Evolutionary conservation across 306 rosid genomes (phyloP).

Genomic region (Senna tora): DNA sequence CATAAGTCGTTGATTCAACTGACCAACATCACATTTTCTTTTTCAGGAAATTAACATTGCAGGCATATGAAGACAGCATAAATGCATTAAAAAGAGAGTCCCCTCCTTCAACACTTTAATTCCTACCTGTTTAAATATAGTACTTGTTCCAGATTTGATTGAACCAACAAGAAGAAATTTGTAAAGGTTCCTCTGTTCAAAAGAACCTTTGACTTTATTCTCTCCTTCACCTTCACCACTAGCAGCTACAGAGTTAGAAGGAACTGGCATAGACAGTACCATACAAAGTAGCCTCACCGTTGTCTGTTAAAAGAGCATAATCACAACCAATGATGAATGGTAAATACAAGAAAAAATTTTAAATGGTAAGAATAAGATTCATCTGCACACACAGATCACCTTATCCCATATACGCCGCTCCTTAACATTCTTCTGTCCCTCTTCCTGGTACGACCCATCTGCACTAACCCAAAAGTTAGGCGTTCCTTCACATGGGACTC

Average conservation of each 20-base stretch:
- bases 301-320: constrained; percentile 45
- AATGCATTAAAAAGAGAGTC: constrained; percentile 9
- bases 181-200: constrained; percentile 38
- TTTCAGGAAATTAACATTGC: constrained; percentile 5
- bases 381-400: constrained; percentile 50
- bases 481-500: constrained; percentile 81
- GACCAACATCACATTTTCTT: constrained; percentile 1
- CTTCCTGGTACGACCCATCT: constrained; percentile 82
- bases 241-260: constrained; percentile 37
- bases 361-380: constrained; percentile 11
- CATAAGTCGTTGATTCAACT: background rate
- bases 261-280: constrained; percentile 61
- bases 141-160: constrained; percentile 74
- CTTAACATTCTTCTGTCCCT: constrained; percentile 59
- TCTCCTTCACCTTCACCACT: constrained; percentile 38
- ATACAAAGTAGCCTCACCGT: constrained; percentile 51
- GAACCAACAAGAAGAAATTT: constrained; percentile 76
- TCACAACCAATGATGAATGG: constrained; percentile 31
- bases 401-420: constrained; percentile 71
- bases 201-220: background rate
- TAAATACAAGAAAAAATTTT: constrained; percentile 10
- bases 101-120: background rate
- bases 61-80: background rate
- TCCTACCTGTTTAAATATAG: constrained; percentile 82
- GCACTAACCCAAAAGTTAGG: constrained; percentile 71